phyloP scores from a whole-genome alignment of 208 protist species.

The Herpetomonas tarakana region DNA sequence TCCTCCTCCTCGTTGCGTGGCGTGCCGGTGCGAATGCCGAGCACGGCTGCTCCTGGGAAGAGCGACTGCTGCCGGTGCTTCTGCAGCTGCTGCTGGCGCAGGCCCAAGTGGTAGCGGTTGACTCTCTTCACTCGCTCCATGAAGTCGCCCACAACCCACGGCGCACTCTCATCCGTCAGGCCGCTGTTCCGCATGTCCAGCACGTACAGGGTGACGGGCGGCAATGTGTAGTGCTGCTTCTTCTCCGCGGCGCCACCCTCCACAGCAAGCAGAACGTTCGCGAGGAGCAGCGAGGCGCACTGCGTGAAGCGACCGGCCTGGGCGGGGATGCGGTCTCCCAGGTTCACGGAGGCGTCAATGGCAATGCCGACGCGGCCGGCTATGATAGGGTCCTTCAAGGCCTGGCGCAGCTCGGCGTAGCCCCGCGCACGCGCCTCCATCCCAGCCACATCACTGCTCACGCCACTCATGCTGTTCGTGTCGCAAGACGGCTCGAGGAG shows the following conservation, averaged over 20 bases:
- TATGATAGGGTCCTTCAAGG: neutral
- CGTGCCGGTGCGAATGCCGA: neutral
- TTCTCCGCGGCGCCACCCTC: constrained; percentile 11
- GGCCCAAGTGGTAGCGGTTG: constrained; percentile 14
- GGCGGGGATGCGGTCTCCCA: constrained; percentile 27
- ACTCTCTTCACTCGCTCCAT: constrained; percentile 24
- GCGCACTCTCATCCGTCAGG: constrained; percentile 26
- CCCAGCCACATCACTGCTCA: neutral
- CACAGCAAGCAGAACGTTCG: constrained; percentile 22
- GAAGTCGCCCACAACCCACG: constrained; percentile 31
- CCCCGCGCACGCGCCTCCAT: neutral
- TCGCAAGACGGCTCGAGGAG: constrained; percentile 14
- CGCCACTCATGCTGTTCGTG: constrained; percentile 5
- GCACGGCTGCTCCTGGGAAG: neutral
- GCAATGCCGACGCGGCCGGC: constrained; percentile 21
- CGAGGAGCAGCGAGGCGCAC: constrained; percentile 25
- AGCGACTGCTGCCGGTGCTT: neutral
- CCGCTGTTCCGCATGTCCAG: constrained; percentile 31
- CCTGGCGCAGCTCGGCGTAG: neutral
- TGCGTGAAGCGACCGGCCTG: constrained; percentile 13
- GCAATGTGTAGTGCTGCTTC: constrained; percentile 3
- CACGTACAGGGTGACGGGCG: constrained; percentile 24
- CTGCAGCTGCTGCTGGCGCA: constrained; percentile 3
- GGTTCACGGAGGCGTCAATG: constrained; percentile 31
- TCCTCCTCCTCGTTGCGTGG: neutral